Evolutionary conservation across 805 yeast species (phyloP).

Genomic region (Wickerhamiella spandovensis): DNA sequence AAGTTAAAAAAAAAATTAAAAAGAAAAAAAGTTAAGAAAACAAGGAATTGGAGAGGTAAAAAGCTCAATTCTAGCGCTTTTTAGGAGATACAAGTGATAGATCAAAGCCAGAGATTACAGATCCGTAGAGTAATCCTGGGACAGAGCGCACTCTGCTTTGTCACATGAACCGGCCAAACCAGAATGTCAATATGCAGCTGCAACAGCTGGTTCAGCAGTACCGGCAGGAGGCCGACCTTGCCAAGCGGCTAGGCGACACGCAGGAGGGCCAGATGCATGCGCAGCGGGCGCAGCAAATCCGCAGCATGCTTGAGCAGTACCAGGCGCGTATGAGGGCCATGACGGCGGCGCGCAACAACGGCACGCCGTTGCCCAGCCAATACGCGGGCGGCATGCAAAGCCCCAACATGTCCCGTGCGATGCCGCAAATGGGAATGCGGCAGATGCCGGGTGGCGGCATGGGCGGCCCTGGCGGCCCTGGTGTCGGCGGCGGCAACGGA

Average conservation of each 20-base stretch:
- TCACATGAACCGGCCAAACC: neutral
- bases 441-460: constrained; percentile 1
- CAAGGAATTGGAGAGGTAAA: no score
- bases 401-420: neutral
- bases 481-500: neutral
- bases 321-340: constrained; percentile 10
- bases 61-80: no score
- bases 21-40: no score
- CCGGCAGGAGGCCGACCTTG: constrained; percentile 19
- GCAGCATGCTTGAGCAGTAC: constrained; percentile 13
- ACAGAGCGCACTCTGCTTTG: no score
- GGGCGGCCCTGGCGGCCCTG: neutral
- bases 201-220: constrained; percentile 21
- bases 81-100: no score
- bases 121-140: no score
- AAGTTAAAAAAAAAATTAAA: no score
- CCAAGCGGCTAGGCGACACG: constrained; percentile 18
- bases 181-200: constrained; percentile 13
- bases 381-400: constrained; percentile 1
- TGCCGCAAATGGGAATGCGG: constrained; percentile 10
- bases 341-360: neutral
- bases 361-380: neutral
- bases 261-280: constrained; percentile 22
- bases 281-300: constrained; percentile 22
- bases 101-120: no score